Conservation (phyloP, 108 stramenopile genomes). For the Pseudonitzschia pungens region DNA sequence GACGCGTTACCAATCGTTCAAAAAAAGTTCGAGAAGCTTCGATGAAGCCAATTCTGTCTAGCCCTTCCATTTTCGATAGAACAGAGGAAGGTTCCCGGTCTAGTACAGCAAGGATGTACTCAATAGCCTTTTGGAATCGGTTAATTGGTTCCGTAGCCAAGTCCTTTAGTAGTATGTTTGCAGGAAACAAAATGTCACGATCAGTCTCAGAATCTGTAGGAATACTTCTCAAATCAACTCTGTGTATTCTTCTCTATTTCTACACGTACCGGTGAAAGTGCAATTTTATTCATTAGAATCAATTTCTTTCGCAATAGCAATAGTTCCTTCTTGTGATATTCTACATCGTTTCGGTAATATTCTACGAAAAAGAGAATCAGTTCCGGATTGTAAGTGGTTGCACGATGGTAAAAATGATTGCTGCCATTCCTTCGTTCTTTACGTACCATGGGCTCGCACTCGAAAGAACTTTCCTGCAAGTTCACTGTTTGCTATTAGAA, state of each 20-base stretch:
- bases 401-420: not conserved
- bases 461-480: not conserved
- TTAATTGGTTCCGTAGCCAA: constrained; percentile 16
- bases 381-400: not conserved
- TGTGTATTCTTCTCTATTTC: not conserved
- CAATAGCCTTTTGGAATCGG: constrained; percentile 47
- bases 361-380: not conserved
- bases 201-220: not conserved
- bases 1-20: constrained; percentile 27
- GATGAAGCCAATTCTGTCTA: constrained; percentile 45
- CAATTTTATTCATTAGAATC: not conserved
- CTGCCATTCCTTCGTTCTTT: not conserved
- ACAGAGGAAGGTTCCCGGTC: constrained; percentile 38
- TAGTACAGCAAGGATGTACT: constrained; percentile 39
- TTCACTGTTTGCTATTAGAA: not conserved
- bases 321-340: not conserved
- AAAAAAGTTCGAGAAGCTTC: constrained; percentile 37
- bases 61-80: constrained; percentile 43
- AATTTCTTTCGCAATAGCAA: not conserved
- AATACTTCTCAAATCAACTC: not conserved
- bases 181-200: not conserved
- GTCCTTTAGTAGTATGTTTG: not conserved
- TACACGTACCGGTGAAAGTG: not conserved
- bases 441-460: not conserved
- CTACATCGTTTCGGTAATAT: too few relatives aligned